Conservation (phyloP, 352 stramenopile genomes). For the Nothophytophthora sp. region DNA sequence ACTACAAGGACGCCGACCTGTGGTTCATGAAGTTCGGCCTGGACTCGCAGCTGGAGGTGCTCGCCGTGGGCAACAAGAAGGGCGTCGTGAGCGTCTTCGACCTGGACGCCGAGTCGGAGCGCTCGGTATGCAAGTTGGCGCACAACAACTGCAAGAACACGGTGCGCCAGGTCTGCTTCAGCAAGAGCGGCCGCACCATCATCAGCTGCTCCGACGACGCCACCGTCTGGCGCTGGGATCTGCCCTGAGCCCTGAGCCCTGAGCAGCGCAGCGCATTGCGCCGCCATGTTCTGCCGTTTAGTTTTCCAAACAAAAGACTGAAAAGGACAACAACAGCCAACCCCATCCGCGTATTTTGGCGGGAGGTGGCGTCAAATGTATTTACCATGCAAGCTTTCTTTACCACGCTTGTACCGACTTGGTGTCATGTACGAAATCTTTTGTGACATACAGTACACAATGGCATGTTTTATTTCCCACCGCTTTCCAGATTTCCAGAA, state of each 20-base stretch:
- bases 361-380: conserved; percentile 1
- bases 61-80: conserved; percentile 85
- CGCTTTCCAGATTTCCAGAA: conserved; percentile 23
- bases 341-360: too few species aligned
- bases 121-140: conserved; percentile 67
- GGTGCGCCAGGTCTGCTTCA: conserved; percentile 81
- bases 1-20: conserved; percentile 80
- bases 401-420: background rate
- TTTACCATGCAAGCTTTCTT: conserved; percentile 1
- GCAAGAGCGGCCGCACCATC: conserved; percentile 65
- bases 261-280: too few species aligned
- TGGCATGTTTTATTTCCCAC: background rate
- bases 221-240: conserved; percentile 76
- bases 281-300: too few species aligned
- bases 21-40: conserved; percentile 90
- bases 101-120: conserved; percentile 69
- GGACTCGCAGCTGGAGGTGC: conserved; percentile 70
- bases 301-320: too few species aligned
- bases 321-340: too few species aligned
- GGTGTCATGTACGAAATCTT: background rate
- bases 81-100: conserved; percentile 80
- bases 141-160: conserved; percentile 80
- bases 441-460: too few species aligned
- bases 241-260: too few species aligned
- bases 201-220: conserved; percentile 77